These are phyloP conservation scores for Coniochaeta sp. DNA, from an alignment of 2,329 filamentous ascomycete genomes.

Conservation along the genomic window DNA sequence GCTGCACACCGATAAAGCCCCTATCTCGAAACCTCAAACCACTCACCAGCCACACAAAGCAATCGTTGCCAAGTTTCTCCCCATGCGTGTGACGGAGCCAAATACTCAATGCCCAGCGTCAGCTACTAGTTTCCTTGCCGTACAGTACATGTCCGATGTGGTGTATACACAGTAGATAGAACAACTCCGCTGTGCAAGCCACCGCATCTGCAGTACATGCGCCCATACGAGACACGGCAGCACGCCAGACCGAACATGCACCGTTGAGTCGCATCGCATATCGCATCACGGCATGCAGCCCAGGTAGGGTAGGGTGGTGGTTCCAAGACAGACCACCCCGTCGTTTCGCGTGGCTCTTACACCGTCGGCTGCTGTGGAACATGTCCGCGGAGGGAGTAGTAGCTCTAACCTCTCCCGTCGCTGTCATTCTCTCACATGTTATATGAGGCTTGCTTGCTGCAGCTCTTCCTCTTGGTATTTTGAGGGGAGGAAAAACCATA, in stretches of 20 bases:
- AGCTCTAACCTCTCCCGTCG: too few relatives aligned
- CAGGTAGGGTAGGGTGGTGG: too few relatives aligned
- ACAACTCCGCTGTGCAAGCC: too few relatives aligned
- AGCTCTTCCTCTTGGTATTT: neutral
- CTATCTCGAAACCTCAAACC: neutral
- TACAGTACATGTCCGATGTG: neutral
- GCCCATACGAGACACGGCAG: neutral
- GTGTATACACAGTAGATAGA: neutral
- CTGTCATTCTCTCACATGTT: conserved; percentile 1
- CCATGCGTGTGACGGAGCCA: neutral
- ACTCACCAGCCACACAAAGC: too few relatives aligned
- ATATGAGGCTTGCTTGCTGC: neutral
- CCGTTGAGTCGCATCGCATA: neutral
- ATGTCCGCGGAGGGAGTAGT: neutral
- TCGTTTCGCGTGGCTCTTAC: neutral
- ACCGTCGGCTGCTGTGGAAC: neutral
- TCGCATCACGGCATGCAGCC: neutral
- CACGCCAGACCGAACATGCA: neutral
- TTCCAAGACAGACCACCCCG: neutral
- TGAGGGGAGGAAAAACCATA: too few relatives aligned
- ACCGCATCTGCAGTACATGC: neutral
- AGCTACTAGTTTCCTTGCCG: too few relatives aligned
- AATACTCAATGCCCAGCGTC: neutral
- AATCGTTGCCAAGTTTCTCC: neutral
- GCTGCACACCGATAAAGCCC: neutral